Evolutionary conservation across 192 early-diverging fungal genomes (phyloP).

Genomic region (Coemansia nantahalensis): DNA sequence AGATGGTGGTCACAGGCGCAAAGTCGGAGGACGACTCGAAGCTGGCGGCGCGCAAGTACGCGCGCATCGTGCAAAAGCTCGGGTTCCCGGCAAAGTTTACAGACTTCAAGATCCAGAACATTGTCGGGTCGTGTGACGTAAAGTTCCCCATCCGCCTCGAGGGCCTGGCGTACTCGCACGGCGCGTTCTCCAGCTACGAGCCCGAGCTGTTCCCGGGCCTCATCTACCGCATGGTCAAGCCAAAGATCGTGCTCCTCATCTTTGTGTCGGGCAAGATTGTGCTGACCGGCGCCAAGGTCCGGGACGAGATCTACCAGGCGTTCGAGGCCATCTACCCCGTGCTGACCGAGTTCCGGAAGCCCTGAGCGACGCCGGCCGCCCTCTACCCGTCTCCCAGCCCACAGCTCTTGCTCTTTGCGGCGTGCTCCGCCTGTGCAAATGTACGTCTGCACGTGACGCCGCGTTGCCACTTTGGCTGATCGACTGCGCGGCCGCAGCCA

Average conservation of each 20-base stretch:
- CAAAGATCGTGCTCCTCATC: conserved; percentile 97
- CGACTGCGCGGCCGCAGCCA: too few species aligned
- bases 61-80: conserved; percentile 97
- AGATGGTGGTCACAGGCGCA: conserved; percentile 99
- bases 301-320: conserved; percentile 98
- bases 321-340: conserved; percentile 99
- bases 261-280: conserved; percentile 99
- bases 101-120: conserved; percentile 99
- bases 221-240: conserved; percentile 98
- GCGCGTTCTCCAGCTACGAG: conserved; percentile 87
- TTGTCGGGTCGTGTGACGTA: conserved; percentile 98
- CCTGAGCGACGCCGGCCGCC: conserved; percentile 2
- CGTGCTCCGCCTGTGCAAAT: too few species aligned
- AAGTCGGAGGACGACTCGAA: conserved; percentile 98
- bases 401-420: too few species aligned
- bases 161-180: conserved; percentile 92
- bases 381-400: too few species aligned
- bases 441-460: too few species aligned
- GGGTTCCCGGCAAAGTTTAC: conserved; percentile 97
- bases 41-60: conserved; percentile 97
- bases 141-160: conserved; percentile 99
- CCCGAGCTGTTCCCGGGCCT: conserved; percentile 99
- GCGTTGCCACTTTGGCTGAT: too few species aligned
- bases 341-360: conserved; percentile 81
- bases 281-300: conserved; percentile 97